phyloP scores from a whole-genome alignment of 371 early-diverging fungal species.

The Mucor lusitanicus region DNA sequence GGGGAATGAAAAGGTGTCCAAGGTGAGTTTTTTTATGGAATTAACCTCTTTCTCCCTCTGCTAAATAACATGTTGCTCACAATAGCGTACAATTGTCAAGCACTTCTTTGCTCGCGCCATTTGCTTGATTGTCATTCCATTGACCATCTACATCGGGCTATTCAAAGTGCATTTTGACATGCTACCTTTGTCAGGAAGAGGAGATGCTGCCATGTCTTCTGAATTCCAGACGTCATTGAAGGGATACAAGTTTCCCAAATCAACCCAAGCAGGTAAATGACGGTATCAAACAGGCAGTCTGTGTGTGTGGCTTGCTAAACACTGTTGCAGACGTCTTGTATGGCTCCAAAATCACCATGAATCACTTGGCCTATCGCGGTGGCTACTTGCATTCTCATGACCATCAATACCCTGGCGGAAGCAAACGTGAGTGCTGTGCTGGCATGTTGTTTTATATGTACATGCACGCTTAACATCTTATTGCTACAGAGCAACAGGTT shows the following conservation, averaged over 20 bases:
- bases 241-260: conserved; percentile 66
- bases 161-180: conserved; percentile 90
- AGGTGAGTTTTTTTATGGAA: conserved; percentile 24
- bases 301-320: not conserved
- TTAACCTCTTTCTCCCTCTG: not conserved
- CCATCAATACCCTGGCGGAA: conserved; percentile 79
- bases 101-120: conserved; percentile 73
- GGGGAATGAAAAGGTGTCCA: conserved; percentile 55
- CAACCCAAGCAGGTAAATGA: conserved; percentile 20
- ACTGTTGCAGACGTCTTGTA: conserved; percentile 67
- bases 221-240: conserved; percentile 83
- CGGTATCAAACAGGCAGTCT: not conserved
- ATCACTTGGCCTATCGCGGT: conserved; percentile 73
- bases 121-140: conserved; percentile 83
- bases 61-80: not conserved
- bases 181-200: conserved; percentile 77
- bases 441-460: not conserved
- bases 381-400: conserved; percentile 90
- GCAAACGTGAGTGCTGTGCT: conserved; percentile 76
- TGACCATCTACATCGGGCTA: conserved; percentile 73
- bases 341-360: conserved; percentile 72
- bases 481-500: conserved; percentile 44
- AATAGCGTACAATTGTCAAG: conserved; percentile 53
- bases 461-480: not conserved
- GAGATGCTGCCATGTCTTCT: conserved; percentile 89